phyloP scores from a whole-genome alignment of 202 grass and related monocot species.

The Musa balbisiana region DNA sequence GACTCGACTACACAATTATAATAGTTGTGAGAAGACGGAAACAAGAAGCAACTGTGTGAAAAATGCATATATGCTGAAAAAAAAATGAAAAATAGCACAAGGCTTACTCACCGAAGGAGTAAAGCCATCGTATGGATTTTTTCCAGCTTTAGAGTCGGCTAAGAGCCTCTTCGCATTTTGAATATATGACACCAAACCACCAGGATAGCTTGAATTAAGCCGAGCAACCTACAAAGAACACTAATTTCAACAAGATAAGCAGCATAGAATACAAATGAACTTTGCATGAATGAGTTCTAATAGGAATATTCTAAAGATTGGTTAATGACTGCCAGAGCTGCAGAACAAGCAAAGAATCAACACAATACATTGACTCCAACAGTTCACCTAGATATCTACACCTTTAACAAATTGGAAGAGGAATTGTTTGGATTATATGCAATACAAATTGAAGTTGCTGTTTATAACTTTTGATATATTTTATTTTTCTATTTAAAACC shows the following conservation, averaged over 20 bases:
- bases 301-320: no score
- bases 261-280: not conserved
- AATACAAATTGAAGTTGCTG: not conserved
- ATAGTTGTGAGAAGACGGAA: slow-evolving; percentile 2
- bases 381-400: not conserved
- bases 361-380: no score
- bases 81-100: not conserved
- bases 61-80: no score
- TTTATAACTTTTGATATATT: not conserved
- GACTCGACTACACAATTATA: slow-evolving; percentile 1
- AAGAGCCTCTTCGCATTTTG: slow-evolving; percentile 81
- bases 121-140: slow-evolving; percentile 96
- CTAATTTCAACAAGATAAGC: slow-evolving; percentile 1
- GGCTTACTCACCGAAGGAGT: slow-evolving; percentile 63
- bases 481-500: not conserved
- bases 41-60: no score
- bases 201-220: slow-evolving; percentile 88
- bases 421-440: no score
- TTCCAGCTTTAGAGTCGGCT: slow-evolving; percentile 77
- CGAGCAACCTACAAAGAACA: slow-evolving; percentile 32
- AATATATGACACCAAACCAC: slow-evolving; percentile 64
- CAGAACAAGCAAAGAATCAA: no score
- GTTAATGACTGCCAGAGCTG: no score
- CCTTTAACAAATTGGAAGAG: not conserved
- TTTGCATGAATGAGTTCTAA: no score